Base-by-base conservation (phyloP, 1,139 yeast genomes). In the Kazachstania sp. region DNA sequence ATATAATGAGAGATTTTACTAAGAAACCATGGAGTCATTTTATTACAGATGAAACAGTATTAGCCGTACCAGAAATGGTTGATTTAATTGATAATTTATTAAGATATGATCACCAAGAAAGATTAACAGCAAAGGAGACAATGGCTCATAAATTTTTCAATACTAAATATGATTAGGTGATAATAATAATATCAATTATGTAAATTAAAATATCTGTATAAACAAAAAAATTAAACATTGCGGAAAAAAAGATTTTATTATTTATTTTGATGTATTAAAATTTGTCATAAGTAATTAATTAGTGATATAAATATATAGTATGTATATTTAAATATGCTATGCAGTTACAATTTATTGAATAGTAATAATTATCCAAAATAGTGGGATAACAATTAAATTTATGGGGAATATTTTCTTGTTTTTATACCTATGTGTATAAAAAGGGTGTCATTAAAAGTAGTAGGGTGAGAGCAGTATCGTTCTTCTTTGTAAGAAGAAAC, bases 71-170 rank as follows among this genome's bases (percentile, higher is more conserved):
- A n/a, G 85, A 79, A 52, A 75, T 78, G 35, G 64, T 83, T 46
- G 86, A 81, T 59, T 73, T 83, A 53, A 73, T 83, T 52, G 88
- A 83, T 59, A 74, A 76, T 52, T 69, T 83, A 50, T 71, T 83
- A 60, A 75, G 80, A 46, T 83, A 81, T 58, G 90, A 83, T 59
- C 92, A 83, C 61, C 83, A 80, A 61, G 78, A 78, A 59, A 74
- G 92, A 63, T 73, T 84, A 37, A 83, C 92, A 3, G 92, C 92
- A 1, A 73, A 74, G 60, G 90, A 83, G 60, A 86, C 90, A 29
- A 76, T 83, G 79, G 72, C 65, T 26, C 88, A 83, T 68, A 72
- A 75, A 19, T 83, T 69, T 56, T 68, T 70, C 56, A 57, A 60
- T 41, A 55, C 59, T 16, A 54, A 56, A 41, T 55, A 39, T 44